A percentile compares a stretch with the other conserved stretches of the same genome.
Conservation (phyloP, 345 rosid genomes). For the Populus euphratica region DNA sequence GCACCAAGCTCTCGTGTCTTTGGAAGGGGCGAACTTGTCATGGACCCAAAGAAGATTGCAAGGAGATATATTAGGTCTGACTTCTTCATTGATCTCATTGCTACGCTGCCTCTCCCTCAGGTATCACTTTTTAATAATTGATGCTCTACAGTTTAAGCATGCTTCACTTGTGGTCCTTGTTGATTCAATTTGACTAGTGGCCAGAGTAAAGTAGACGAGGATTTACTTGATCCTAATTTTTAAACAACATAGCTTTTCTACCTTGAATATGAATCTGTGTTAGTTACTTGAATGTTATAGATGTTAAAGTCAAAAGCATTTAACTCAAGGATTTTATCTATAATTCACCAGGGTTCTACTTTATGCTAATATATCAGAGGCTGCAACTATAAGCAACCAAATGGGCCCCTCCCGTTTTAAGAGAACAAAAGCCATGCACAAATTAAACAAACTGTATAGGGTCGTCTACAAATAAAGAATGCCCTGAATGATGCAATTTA, state of each 20-base stretch:
- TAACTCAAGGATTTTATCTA: neutral
- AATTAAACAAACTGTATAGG: no score
- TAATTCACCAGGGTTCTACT: neutral
- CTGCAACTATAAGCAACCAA: neutral
- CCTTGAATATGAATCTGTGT: neutral
- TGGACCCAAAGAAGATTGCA: slow-evolving; percentile 79
- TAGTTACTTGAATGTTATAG: no score
- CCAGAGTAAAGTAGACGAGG: neutral
- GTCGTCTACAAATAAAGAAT: no score
- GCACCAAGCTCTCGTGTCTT: slow-evolving; percentile 84
- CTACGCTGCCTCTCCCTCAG: slow-evolving; percentile 92
- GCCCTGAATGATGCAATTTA: no score
- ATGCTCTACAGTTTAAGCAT: neutral
- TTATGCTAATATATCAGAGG: no score
- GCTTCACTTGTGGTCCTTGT: neutral
- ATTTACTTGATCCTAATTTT: neutral
- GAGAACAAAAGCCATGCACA: neutral
- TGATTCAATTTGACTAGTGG: neutral
- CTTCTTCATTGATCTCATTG: slow-evolving; percentile 79
- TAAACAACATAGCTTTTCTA: no score
- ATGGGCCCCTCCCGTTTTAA: neutral
- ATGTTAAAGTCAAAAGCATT: neutral
- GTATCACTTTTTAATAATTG: slow-evolving; percentile 29
- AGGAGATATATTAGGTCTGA: slow-evolving; percentile 67
- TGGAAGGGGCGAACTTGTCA: slow-evolving; percentile 93